Conservation (phyloP, 2,329 filamentous ascomycete species). For the Phyllosticta paracitricarpa region DNA sequence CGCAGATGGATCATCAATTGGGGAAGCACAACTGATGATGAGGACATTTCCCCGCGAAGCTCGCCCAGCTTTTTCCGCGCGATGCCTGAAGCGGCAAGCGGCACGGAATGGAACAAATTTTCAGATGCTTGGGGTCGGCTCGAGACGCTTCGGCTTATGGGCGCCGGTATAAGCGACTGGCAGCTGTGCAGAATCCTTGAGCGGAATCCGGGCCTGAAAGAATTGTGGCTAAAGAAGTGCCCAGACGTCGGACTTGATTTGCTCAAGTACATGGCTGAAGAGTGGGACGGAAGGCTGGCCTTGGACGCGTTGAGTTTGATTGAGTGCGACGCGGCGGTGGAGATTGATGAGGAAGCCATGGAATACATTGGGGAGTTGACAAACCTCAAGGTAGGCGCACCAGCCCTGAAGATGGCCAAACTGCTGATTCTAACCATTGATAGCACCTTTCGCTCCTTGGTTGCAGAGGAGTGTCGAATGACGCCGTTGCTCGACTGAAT, state of each 20-base stretch:
- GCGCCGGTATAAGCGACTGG: constrained; percentile 14
- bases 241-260: constrained; percentile 13
- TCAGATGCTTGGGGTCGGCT: constrained; percentile 13
- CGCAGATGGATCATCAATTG: constrained; percentile 11
- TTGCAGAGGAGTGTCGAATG: constrained; percentile 18
- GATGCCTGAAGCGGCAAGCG: constrained; percentile 5
- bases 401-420: neutral
- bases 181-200: constrained; percentile 17
- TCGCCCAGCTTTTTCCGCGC: constrained; percentile 14
- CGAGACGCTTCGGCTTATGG: constrained; percentile 16
- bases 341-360: constrained; percentile 16
- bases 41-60: constrained; percentile 6
- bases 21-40: constrained; percentile 2
- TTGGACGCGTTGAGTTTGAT: constrained; percentile 16
- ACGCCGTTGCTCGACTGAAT: constrained; percentile 17
- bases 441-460: constrained; percentile 21
- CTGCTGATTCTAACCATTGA: neutral
- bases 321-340: constrained; percentile 15
- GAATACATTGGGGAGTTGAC: constrained; percentile 14
- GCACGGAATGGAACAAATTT: constrained; percentile 9
- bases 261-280: constrained; percentile 16
- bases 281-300: constrained; percentile 14
- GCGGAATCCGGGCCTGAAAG: constrained; percentile 13
- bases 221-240: constrained; percentile 19
- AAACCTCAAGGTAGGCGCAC: constrained; percentile 16